These are phyloP conservation scores for Leonotis leonurus DNA, from an alignment of 257 asterid genomes.

Conservation along the genomic window DNA sequence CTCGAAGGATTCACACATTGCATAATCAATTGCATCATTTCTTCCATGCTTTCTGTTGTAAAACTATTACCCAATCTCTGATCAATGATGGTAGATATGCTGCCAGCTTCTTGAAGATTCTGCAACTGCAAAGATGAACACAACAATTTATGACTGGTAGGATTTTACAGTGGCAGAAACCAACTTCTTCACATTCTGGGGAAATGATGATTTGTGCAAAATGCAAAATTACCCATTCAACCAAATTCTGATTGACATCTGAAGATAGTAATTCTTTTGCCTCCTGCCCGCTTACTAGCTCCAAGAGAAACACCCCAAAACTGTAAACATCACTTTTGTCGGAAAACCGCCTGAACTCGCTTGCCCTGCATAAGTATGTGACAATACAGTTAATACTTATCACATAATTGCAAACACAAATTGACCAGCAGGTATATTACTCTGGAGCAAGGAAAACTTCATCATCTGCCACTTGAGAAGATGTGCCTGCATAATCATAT, in stretches of 20 bases:
- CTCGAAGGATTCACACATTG: constrained; percentile 47
- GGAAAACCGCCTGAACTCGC: constrained; percentile 24
- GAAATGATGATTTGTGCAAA: too few species aligned
- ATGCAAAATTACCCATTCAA: too few species aligned
- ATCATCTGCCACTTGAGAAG: too few species aligned
- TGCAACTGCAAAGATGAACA: too few species aligned
- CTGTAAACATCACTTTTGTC: constrained; percentile 59
- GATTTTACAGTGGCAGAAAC: too few species aligned
- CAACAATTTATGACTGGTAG: too few species aligned
- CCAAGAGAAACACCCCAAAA: constrained; percentile 64
- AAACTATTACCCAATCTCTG: constrained; percentile 43
- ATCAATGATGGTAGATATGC: constrained; percentile 39
- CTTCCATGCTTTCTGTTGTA: constrained; percentile 59
- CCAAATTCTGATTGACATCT: too few species aligned
- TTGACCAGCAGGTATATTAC: constrained; percentile 25
- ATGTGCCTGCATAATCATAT: constrained; percentile 35
- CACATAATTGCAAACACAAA: not conserved
- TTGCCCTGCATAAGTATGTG: not conserved
- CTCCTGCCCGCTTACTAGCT: constrained; percentile 60
- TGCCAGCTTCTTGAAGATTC: constrained; percentile 33
- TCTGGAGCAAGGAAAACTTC: too few species aligned
- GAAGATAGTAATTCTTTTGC: constrained; percentile 20
- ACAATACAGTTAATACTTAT: not conserved
- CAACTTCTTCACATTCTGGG: too few species aligned
- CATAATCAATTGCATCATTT: constrained; percentile 38